A percentile compares a stretch with the other conserved stretches of the same genome.
Conservation (phyloP, 352 stramenopile species). For the Phytophthora capsici region DNA sequence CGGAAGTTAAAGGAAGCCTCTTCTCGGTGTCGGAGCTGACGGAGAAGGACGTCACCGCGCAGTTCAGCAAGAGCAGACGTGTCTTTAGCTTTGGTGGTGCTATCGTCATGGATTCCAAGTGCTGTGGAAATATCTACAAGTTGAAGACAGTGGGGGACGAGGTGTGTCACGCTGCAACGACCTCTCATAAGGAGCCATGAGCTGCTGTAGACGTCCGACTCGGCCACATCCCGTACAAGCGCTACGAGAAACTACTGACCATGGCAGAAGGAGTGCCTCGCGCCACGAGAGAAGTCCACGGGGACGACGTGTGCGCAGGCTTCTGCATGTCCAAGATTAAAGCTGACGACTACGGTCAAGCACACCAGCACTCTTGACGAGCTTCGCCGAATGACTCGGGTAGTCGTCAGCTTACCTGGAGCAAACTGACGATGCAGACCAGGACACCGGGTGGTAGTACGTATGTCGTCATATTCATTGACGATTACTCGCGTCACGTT, state of each 20-base stretch:
- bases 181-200: constrained; percentile 10
- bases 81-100: constrained; percentile 1
- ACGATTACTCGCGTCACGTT: not conserved
- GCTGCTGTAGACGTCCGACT: constrained; percentile 10
- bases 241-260: constrained; percentile 14
- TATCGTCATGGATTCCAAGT: constrained; percentile 21
- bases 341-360: not conserved
- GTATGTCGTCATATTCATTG: not conserved
- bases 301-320: not conserved
- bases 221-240: constrained; percentile 20
- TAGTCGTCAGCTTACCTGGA: too few relatives aligned
- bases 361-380: too few relatives aligned
- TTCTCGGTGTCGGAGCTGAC: constrained; percentile 19
- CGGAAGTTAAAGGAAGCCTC: not conserved
- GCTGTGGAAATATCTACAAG: constrained; percentile 26
- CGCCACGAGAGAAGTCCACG: too few relatives aligned
- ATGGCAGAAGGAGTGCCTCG: constrained; percentile 15
- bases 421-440: not conserved
- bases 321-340: not conserved
- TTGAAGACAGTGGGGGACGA: too few relatives aligned
- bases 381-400: too few relatives aligned
- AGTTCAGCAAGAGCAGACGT: constrained; percentile 28
- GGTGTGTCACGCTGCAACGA: constrained; percentile 1
- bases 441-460: not conserved
- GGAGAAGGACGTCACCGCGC: constrained; percentile 14